These are phyloP conservation scores for Candida caryicola DNA, from an alignment of 805 yeast species.

Conservation along the genomic window DNA sequence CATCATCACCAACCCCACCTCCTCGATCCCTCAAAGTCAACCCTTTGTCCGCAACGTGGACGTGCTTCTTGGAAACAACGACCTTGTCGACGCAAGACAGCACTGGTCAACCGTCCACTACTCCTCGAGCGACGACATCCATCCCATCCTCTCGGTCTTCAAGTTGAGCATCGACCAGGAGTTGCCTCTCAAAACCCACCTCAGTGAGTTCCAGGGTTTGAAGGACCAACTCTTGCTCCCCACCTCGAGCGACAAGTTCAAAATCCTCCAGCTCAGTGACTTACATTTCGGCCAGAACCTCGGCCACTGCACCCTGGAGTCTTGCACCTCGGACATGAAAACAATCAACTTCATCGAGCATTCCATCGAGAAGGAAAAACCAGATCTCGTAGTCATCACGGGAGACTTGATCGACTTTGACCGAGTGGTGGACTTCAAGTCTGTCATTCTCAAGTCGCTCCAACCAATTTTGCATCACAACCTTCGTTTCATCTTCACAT, in stretches of 20 bases:
- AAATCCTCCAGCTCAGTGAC: conserved; percentile 38
- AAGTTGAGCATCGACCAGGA: conserved; percentile 11
- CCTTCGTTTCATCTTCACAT: conserved; percentile 34
- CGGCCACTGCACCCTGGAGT: conserved; percentile 20
- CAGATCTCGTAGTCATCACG: conserved; percentile 36
- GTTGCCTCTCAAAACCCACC: neutral
- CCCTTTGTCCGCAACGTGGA: conserved; percentile 24
- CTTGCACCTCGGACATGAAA: conserved; percentile 26
- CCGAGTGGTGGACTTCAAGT: conserved; percentile 25
- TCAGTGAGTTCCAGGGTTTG: conserved; percentile 3
- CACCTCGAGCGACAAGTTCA: conserved; percentile 19
- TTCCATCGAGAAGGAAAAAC: conserved; percentile 25
- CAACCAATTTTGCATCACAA: conserved; percentile 31
- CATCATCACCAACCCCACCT: conserved; percentile 4
- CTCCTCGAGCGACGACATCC: conserved; percentile 3
- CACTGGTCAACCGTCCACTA: conserved; percentile 15
- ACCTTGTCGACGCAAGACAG: conserved; percentile 26
- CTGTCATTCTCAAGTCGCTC: conserved; percentile 28
- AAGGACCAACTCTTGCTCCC: neutral
- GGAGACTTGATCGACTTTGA: conserved; percentile 38
- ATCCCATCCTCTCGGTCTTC: conserved; percentile 17
- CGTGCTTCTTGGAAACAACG: conserved; percentile 29
- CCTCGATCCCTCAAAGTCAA: conserved; percentile 3
- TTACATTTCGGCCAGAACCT: conserved; percentile 35
- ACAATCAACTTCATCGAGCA: conserved; percentile 30